Evolutionary conservation across 768 basidiomycete genomes (phyloP).

Genomic region (Peribolospora baueri): DNA sequence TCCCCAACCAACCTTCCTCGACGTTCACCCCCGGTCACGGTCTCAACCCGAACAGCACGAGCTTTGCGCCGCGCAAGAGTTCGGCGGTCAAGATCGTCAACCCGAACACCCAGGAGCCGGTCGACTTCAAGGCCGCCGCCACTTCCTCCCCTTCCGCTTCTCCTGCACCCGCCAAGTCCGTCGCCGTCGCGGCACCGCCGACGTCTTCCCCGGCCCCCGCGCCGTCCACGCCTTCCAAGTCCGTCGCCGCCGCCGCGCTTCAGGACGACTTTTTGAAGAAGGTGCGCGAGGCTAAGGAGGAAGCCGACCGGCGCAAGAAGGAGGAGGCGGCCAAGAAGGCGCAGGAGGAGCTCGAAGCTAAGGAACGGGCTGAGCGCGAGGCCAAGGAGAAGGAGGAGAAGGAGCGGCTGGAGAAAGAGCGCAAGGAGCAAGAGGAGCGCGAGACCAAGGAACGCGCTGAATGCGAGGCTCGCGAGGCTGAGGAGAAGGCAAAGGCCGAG

Average conservation of each 20-base stretch:
- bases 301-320: background rate
- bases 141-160: too few relatives aligned
- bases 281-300: background rate
- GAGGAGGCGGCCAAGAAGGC: background rate
- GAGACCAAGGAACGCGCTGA: background rate
- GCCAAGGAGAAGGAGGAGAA: background rate
- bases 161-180: too few relatives aligned
- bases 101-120: background rate
- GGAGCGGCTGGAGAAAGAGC: background rate
- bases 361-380: background rate
- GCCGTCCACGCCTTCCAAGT: too few relatives aligned
- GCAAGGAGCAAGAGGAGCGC: background rate
- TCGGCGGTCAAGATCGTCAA: conserved; percentile 10
- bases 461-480: background rate
- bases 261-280: too few relatives aligned
- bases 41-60: background rate
- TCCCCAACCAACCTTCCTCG: background rate
- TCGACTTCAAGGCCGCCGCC: too few relatives aligned
- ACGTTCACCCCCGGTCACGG: background rate
- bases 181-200: too few relatives aligned
- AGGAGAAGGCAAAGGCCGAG: background rate
- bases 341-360: background rate
- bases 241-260: too few relatives aligned
- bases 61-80: background rate
- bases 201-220: too few relatives aligned